Conservation (phyloP, 2,329 filamentous ascomycete genomes). For the Teratosphaeria gauchensis region DNA sequence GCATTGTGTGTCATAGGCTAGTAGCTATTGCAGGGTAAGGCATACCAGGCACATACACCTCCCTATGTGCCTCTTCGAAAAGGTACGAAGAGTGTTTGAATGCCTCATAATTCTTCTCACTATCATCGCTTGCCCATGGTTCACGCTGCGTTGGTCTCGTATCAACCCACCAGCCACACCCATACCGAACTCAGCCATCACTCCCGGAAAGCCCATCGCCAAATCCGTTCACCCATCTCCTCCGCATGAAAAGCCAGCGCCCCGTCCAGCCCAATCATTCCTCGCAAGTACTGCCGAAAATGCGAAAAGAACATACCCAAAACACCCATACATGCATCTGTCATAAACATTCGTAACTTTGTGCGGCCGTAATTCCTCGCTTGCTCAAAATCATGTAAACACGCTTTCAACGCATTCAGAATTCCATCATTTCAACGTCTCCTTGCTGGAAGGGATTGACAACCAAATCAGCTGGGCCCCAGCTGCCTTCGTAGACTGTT, state of each 20-base stretch:
- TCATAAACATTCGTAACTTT: neutral
- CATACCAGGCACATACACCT: neutral
- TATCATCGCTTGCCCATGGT: neutral
- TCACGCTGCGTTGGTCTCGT: neutral
- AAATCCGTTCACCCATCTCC: too few relatives aligned
- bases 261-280: neutral
- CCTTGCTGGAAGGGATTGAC: slow-evolving; percentile 34
- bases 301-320: neutral
- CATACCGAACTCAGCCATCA: neutral
- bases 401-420: slow-evolving; percentile 10
- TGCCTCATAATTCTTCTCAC: neutral
- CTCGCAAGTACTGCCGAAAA: neutral
- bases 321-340: neutral
- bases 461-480: slow-evolving; percentile 67
- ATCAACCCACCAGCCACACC: neutral
- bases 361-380: neutral
- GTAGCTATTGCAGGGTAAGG: neutral
- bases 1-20: neutral
- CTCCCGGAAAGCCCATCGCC: too few relatives aligned
- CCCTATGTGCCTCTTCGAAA: neutral
- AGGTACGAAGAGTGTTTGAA: neutral
- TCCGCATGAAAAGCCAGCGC: neutral
- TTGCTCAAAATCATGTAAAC: neutral
- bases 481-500: slow-evolving; percentile 93
- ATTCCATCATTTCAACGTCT: slow-evolving; percentile 54